Evolutionary conservation across 768 basidiomycete genomes (phyloP).

Genomic region (Phylloporus rhodoxanthus): DNA sequence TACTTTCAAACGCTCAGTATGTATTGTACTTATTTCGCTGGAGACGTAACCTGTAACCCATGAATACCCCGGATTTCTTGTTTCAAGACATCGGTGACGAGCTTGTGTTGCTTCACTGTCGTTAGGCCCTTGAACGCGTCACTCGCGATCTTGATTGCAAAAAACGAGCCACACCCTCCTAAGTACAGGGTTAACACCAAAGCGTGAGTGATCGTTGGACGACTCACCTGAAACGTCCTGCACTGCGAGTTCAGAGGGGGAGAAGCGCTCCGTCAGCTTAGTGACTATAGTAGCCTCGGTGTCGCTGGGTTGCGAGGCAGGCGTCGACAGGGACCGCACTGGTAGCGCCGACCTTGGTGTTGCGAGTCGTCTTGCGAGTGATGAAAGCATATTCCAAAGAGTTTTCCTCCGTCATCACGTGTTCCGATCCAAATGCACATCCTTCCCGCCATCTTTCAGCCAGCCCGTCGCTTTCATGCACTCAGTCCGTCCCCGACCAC

Average conservation of each 20-base stretch:
- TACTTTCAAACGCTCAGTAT: slow-evolving; percentile 17
- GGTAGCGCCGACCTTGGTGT: slow-evolving; percentile 13
- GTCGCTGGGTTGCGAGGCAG: slow-evolving; percentile 24
- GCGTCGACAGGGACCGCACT: slow-evolving; percentile 24
- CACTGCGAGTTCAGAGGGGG: slow-evolving; percentile 76
- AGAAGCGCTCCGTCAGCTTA: slow-evolving; percentile 71
- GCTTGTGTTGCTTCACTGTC: slow-evolving; percentile 87
- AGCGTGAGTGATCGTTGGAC: neutral
- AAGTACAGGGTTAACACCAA: slow-evolving; percentile 3
- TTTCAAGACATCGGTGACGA: slow-evolving; percentile 83
- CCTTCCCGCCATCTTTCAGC: slow-evolving; percentile 18
- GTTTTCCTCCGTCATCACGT: slow-evolving; percentile 7
- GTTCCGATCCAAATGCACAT: slow-evolving; percentile 14
- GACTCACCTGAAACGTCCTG: slow-evolving; percentile 89
- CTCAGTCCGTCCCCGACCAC: neutral
- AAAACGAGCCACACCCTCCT: slow-evolving; percentile 98
- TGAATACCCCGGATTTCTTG: slow-evolving; percentile 88
- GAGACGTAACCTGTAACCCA: slow-evolving; percentile 73
- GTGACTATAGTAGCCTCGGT: slow-evolving; percentile 53
- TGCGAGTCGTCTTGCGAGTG: slow-evolving; percentile 33
- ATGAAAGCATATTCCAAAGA: slow-evolving; percentile 9
- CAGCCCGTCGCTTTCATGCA: slow-evolving; percentile 10
- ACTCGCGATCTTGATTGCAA: slow-evolving; percentile 85
- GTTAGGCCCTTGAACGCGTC: slow-evolving; percentile 79
- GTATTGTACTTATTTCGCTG: neutral